Evolutionary conservation across 345 rosid genomes (phyloP).

Genomic region (Rhizophora mangle): DNA sequence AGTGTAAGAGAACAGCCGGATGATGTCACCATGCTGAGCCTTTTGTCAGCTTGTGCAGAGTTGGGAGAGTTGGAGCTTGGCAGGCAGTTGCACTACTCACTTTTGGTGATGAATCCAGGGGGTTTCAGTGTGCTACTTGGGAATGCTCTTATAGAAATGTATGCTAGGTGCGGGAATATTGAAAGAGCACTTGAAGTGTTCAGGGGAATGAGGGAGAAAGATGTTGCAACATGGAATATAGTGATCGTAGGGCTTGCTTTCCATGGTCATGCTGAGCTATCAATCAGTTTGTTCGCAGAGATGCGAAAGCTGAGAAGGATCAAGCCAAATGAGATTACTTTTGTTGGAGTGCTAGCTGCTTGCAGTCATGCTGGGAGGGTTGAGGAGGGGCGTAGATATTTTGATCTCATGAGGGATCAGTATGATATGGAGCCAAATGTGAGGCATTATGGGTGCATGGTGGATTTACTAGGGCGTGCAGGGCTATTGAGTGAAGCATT

Average conservation of each 20-base stretch:
- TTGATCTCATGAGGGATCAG: constrained; percentile 45
- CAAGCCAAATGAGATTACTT: constrained; percentile 60
- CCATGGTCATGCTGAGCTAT: constrained; percentile 52
- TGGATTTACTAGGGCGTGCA: constrained; percentile 63
- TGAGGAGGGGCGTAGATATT: constrained; percentile 51
- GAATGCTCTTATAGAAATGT: constrained; percentile 66
- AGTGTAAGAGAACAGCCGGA: constrained; percentile 56
- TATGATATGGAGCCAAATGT: constrained; percentile 55
- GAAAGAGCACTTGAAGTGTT: constrained; percentile 53
- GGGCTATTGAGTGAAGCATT: constrained; percentile 59
- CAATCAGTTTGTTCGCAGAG: constrained; percentile 45
- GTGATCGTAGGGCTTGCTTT: constrained; percentile 61
- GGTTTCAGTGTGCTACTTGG: constrained; percentile 37
- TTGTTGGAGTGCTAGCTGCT: constrained; percentile 61
- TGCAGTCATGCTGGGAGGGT: constrained; percentile 66
- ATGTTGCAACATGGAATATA: constrained; percentile 65
- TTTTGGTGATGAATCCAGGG: constrained; percentile 35
- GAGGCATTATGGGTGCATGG: constrained; percentile 72
- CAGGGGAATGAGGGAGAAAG: constrained; percentile 45
- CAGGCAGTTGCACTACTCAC: constrained; percentile 43
- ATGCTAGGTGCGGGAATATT: constrained; percentile 66
- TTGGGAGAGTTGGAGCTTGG: constrained; percentile 60
- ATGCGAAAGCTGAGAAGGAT: constrained; percentile 46
- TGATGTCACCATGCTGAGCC: constrained; percentile 59
- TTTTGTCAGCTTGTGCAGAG: constrained; percentile 61